These are phyloP conservation scores for Biscutella auriculata DNA, from an alignment of 441 rosid species.

Conservation along the genomic window DNA sequence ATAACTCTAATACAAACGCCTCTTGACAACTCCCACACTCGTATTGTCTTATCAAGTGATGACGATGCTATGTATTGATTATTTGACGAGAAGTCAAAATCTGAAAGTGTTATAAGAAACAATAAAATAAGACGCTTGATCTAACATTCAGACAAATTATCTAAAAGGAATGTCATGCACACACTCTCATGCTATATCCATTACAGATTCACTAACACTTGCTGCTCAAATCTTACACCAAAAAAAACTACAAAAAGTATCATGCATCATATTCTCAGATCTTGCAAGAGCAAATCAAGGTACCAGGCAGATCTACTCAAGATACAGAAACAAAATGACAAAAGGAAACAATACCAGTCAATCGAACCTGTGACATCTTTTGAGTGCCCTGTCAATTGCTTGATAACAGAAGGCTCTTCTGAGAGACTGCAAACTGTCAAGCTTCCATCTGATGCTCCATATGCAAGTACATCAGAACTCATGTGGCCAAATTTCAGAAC, in stretches of 20 bases:
- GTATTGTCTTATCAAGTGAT: slow-evolving; percentile 85
- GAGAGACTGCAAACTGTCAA: slow-evolving; percentile 70
- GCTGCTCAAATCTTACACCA: not conserved
- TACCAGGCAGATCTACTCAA: slow-evolving; percentile 12
- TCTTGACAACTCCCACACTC: slow-evolving; percentile 88
- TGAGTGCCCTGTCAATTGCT: slow-evolving; percentile 67
- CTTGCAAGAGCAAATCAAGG: not conserved
- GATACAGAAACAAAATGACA: slow-evolving; percentile 26
- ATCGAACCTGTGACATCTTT: slow-evolving; percentile 99
- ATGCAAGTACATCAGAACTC: slow-evolving; percentile 90
- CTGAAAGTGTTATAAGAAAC: slow-evolving; percentile 37
- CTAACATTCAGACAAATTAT: not conserved
- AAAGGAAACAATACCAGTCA: slow-evolving; percentile 53
- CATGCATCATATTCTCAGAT: not conserved
- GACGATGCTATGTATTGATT: slow-evolving; percentile 92
- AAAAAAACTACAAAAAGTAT: not conserved
- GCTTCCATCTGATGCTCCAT: slow-evolving; percentile 90
- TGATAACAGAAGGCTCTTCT: slow-evolving; percentile 61
- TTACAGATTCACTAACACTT: not conserved
- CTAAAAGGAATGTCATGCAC: not conserved
- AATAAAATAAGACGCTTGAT: not conserved
- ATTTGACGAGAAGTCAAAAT: slow-evolving; percentile 92
- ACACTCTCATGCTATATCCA: not conserved
- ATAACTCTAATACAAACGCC: slow-evolving; percentile 90
- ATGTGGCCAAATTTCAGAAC: slow-evolving; percentile 88